These are phyloP conservation scores for Nitzschia sp. DNA, from an alignment of 108 stramenopile species.

Conservation along the genomic window DNA sequence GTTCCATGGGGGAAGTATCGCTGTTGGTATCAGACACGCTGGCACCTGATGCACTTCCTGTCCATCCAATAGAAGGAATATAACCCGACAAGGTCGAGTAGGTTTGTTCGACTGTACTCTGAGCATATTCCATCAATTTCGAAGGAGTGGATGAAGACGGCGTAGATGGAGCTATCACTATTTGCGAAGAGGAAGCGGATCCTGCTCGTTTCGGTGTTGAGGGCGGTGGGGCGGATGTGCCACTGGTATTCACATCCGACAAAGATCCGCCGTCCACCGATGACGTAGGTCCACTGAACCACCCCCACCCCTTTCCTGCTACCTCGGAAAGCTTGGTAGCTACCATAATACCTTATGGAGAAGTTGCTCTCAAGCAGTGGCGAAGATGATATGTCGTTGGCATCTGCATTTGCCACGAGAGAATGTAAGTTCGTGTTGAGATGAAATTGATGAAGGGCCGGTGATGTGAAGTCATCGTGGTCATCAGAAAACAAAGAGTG, in stretches of 20 bases:
- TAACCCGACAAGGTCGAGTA: slow-evolving; percentile 7
- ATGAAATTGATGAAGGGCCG: too few species aligned
- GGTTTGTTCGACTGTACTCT: slow-evolving; percentile 12
- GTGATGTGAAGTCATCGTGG: too few species aligned
- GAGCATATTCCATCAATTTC: slow-evolving; percentile 13
- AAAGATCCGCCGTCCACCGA: too few species aligned
- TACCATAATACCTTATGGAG: slow-evolving; percentile 27
- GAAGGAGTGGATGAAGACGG: slow-evolving; percentile 4
- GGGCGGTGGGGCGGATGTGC: neutral
- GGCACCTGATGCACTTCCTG: neutral
- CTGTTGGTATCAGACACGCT: slow-evolving; percentile 2
- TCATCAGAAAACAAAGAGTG: too few species aligned
- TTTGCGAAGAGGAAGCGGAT: neutral
- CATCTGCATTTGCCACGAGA: too few species aligned
- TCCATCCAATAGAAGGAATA: neutral
- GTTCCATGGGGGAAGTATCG: slow-evolving; percentile 7
- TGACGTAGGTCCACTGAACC: slow-evolving; percentile 22
- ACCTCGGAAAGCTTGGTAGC: slow-evolving; percentile 23
- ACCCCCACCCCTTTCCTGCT: slow-evolving; percentile 27
- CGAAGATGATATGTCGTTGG: too few species aligned
- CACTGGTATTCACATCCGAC: neutral
- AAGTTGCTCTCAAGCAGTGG: too few species aligned
- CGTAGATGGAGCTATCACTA: neutral
- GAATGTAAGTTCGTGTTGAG: too few species aligned
- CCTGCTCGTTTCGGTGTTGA: neutral